These are phyloP conservation scores for Neoascochyta sp. DNA, from an alignment of 2,329 filamentous ascomycete species.

Conservation along the genomic window DNA sequence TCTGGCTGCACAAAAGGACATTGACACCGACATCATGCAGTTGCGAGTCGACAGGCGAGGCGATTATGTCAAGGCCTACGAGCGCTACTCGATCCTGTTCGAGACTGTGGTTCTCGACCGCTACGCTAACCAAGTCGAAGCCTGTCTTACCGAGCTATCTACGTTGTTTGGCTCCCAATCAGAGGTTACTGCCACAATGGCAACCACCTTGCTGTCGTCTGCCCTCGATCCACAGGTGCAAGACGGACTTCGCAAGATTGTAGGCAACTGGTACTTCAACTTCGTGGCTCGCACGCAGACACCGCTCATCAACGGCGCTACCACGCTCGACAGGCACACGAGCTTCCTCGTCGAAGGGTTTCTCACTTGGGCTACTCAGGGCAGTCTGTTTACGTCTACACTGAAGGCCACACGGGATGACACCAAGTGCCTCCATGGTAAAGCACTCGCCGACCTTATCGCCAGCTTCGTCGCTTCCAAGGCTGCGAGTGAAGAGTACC, in stretches of 20 bases:
- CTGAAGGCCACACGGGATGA: constrained; percentile 28
- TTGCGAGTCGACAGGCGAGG: constrained; percentile 13
- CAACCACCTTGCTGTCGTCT: constrained; percentile 42
- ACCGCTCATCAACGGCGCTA: constrained; percentile 2
- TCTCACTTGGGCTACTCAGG: constrained; percentile 48
- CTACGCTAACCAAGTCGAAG: constrained; percentile 49
- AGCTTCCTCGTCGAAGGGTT: constrained; percentile 41
- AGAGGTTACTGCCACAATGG: constrained; percentile 40
- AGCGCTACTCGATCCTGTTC: constrained; percentile 45
- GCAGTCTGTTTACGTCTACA: constrained; percentile 43
- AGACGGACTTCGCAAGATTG: constrained; percentile 46
- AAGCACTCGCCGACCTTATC: constrained; percentile 37
- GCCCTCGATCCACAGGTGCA: constrained; percentile 42
- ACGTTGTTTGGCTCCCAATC: constrained; percentile 36
- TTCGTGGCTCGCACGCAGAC: constrained; percentile 13
- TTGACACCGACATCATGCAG: constrained; percentile 23
- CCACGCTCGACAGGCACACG: constrained; percentile 16
- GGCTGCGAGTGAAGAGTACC: constrained; percentile 6
- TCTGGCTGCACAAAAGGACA: constrained; percentile 21
- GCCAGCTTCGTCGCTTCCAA: constrained; percentile 22
- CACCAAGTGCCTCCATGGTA: constrained; percentile 42
- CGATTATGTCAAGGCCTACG: constrained; percentile 35
- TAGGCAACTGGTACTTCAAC: constrained; percentile 46
- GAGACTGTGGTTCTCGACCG: constrained; percentile 49
- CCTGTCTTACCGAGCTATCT: constrained; percentile 44